phyloP scores from a whole-genome alignment of 805 yeast genomes.

The Schizosaccharomyces pombe region DNA sequence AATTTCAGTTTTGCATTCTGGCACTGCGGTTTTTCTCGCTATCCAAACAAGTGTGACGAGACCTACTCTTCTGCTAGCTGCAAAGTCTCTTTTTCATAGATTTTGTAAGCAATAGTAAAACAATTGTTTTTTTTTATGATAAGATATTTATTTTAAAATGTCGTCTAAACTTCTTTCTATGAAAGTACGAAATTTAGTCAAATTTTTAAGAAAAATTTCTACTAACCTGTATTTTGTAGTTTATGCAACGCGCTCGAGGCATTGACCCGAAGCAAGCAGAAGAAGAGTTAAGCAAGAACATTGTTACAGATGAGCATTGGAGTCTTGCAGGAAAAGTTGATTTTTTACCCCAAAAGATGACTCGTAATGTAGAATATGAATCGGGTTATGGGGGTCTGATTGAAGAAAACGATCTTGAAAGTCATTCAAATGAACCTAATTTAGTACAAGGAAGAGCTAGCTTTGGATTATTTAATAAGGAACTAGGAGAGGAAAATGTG shows the following conservation, averaged over 20 bases:
- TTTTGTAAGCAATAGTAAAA: no score
- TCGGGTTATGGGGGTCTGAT: background rate
- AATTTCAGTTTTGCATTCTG: background rate
- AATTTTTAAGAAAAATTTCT: background rate
- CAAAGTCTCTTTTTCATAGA: no score
- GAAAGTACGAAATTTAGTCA: background rate
- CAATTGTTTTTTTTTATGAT: no score
- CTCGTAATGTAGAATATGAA: background rate
- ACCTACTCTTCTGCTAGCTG: no score
- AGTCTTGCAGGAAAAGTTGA: background rate
- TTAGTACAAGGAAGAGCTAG: background rate
- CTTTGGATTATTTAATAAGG: slow-evolving; percentile 1
- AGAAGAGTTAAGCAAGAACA: background rate
- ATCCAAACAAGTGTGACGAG: no score
- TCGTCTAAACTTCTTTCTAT: background rate
- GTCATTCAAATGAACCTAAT: background rate
- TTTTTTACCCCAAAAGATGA: background rate
- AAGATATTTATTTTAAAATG: no score
- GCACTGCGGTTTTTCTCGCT: no score
- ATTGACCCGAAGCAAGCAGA: background rate
- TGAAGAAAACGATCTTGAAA: background rate
- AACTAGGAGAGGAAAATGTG: background rate
- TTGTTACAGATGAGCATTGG: slow-evolving; percentile 1
- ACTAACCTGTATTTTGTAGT: background rate
- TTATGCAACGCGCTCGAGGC: slow-evolving; percentile 1